These are phyloP conservation scores for Athelia psychrophila DNA, from an alignment of 1,284 basidiomycete species.

Conservation along the genomic window DNA sequence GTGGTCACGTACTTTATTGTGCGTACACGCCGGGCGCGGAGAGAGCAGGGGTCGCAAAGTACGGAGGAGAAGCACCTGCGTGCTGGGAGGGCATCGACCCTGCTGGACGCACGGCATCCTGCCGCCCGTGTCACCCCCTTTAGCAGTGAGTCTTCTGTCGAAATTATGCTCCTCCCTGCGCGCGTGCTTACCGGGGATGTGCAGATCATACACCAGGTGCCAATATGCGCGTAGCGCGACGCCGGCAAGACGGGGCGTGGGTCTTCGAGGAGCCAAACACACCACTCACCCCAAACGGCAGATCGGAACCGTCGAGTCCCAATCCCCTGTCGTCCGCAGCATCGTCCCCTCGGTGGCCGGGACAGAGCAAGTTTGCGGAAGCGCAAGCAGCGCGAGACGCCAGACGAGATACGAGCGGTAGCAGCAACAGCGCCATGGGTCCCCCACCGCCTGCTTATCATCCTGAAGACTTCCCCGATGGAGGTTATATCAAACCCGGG, in stretches of 20 bases:
- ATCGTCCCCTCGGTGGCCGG: background rate
- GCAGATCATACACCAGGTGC: background rate
- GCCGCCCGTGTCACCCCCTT: conserved; percentile 1
- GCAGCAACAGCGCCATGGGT: background rate
- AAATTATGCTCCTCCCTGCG: background rate
- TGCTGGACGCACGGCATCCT: background rate
- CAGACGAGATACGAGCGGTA: background rate
- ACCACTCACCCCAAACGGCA: background rate
- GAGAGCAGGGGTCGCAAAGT: background rate
- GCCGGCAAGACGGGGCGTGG: background rate
- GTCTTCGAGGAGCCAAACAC: background rate
- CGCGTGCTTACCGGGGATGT: background rate
- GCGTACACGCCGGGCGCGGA: background rate
- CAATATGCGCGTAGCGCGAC: background rate
- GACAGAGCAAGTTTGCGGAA: background rate
- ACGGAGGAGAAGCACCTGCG: background rate
- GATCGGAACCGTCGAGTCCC: background rate
- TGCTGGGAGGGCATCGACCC: background rate
- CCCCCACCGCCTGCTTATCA: background rate
- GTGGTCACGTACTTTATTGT: background rate
- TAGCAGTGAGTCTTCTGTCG: background rate
- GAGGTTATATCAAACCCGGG: background rate
- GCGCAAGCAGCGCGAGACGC: background rate
- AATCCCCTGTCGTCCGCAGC: background rate
- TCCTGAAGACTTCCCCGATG: background rate